Conservation (phyloP, 2,329 filamentous ascomycete genomes). For the Neonectria faginata region DNA sequence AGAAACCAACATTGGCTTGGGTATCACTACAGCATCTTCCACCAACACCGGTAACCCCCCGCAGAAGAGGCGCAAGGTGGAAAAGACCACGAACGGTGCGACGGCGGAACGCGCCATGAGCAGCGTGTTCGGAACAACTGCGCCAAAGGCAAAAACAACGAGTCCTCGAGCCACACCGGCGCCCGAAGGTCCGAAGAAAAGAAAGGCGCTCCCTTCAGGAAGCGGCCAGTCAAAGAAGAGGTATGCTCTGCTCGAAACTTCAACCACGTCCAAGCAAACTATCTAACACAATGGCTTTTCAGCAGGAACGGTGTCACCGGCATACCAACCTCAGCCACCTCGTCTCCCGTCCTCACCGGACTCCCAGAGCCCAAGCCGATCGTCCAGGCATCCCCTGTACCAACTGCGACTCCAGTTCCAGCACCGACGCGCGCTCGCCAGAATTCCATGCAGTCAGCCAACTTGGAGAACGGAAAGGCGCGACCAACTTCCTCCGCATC, state of each 20-base stretch:
- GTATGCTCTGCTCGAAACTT: slow-evolving; percentile 59
- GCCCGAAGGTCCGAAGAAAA: slow-evolving; percentile 78
- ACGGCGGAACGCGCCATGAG: slow-evolving; percentile 78
- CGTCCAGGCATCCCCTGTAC: slow-evolving; percentile 70
- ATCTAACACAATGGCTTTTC: slow-evolving; percentile 35
- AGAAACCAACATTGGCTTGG: slow-evolving; percentile 70
- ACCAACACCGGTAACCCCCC: slow-evolving; percentile 68
- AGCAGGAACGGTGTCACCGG: slow-evolving; percentile 56
- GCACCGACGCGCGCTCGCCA: slow-evolving; percentile 79
- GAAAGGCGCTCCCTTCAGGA: slow-evolving; percentile 71
- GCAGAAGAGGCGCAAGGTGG: slow-evolving; percentile 83
- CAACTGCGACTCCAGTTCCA: slow-evolving; percentile 67
- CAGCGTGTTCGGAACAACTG: slow-evolving; percentile 62
- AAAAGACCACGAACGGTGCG: slow-evolving; percentile 69
- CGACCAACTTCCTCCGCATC: slow-evolving; percentile 71
- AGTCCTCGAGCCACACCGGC: slow-evolving; percentile 78
- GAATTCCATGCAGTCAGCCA: slow-evolving; percentile 73
- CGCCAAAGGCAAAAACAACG: slow-evolving; percentile 67
- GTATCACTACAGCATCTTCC: slow-evolving; percentile 68
- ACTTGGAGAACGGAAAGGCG: slow-evolving; percentile 64
- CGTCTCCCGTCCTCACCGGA: slow-evolving; percentile 79
- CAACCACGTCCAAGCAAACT: background rate
- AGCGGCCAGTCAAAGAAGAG: slow-evolving; percentile 84
- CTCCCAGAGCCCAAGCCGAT: slow-evolving; percentile 70
- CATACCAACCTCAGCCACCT: slow-evolving; percentile 77